A percentile compares a stretch with the other conserved stretches of the same genome.
These are phyloP conservation scores for Shiraia bambusicola DNA, from an alignment of 2,329 filamentous ascomycete genomes.

Conservation along the genomic window DNA sequence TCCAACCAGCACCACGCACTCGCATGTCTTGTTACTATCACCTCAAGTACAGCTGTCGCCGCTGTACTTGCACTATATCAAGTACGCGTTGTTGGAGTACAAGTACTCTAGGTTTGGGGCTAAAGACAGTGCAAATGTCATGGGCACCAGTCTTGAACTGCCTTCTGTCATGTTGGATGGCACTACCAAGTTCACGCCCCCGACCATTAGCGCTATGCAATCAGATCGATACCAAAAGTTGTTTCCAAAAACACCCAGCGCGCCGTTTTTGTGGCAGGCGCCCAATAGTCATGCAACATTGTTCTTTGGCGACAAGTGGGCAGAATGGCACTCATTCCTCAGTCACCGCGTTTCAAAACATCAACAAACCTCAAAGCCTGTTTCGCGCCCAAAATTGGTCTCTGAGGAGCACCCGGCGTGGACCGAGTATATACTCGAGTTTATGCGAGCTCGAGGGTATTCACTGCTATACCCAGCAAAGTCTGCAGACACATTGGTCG, in stretches of 20 bases:
- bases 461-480: slow-evolving; percentile 74
- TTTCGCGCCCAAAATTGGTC: slow-evolving; percentile 48
- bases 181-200: slow-evolving; percentile 55
- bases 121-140: slow-evolving; percentile 57
- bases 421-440: slow-evolving; percentile 74
- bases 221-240: slow-evolving; percentile 30
- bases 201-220: slow-evolving; percentile 45
- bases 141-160: slow-evolving; percentile 79
- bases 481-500: slow-evolving; percentile 59
- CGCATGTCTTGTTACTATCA: slow-evolving; percentile 82
- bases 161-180: slow-evolving; percentile 67
- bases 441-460: slow-evolving; percentile 76
- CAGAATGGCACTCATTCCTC: slow-evolving; percentile 79
- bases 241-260: slow-evolving; percentile 37
- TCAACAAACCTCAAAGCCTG: slow-evolving; percentile 22
- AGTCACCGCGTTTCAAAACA: slow-evolving; percentile 58
- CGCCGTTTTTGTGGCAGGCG: slow-evolving; percentile 79
- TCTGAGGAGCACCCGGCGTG: slow-evolving; percentile 71
- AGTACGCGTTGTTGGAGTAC: slow-evolving; percentile 75
- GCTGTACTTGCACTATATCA: slow-evolving; percentile 83
- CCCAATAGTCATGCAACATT: slow-evolving; percentile 81
- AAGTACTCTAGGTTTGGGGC: slow-evolving; percentile 62
- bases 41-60: slow-evolving; percentile 77
- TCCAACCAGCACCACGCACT: slow-evolving; percentile 63
- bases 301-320: slow-evolving; percentile 83